Percentiles rank a stretch among this genome's conserved stretches.
Evolutionary conservation across 2,329 filamentous ascomycete genomes (phyloP).

Genomic region (Alternaria sp.): DNA sequence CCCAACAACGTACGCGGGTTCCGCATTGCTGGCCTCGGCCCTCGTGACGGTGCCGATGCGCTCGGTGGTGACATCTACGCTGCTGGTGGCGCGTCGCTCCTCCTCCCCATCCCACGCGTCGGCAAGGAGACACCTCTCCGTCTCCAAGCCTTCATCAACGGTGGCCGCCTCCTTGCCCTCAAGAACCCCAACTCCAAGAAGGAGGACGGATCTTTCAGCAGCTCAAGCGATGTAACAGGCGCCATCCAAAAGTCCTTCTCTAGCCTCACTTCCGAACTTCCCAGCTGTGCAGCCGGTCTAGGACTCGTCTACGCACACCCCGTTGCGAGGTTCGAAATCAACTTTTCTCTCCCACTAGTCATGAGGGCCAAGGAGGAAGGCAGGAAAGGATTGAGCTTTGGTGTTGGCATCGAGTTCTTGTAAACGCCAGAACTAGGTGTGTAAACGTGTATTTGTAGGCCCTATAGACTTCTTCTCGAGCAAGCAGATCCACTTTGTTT

Average conservation of each 20-base stretch:
- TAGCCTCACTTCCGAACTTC: slow-evolving; percentile 77
- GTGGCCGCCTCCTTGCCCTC: slow-evolving; percentile 82
- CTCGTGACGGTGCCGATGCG: slow-evolving; percentile 83
- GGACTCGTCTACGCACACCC: slow-evolving; percentile 96
- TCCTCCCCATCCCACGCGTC: slow-evolving; percentile 83
- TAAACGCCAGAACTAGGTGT: slow-evolving; percentile 56
- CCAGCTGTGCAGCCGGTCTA: slow-evolving; percentile 85
- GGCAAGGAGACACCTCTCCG: slow-evolving; percentile 85
- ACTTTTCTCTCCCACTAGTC: slow-evolving; percentile 89
- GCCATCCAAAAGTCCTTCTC: slow-evolving; percentile 70
- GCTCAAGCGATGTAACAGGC: slow-evolving; percentile 59
- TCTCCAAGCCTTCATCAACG: slow-evolving; percentile 90
- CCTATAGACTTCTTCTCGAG: slow-evolving; percentile 5
- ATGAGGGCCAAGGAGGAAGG: slow-evolving; percentile 83
- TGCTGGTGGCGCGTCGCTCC: slow-evolving; percentile 84
- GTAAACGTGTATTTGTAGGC: slow-evolving; percentile 17
- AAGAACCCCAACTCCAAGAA: slow-evolving; percentile 59
- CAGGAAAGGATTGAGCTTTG: slow-evolving; percentile 90
- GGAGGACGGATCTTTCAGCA: slow-evolving; percentile 54
- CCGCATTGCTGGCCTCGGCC: slow-evolving; percentile 85
- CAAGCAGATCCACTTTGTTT: slow-evolving; percentile 13
- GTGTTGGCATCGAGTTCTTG: slow-evolving; percentile 96
- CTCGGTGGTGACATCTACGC: slow-evolving; percentile 93
- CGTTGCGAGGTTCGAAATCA: slow-evolving; percentile 91
- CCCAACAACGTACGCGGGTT: slow-evolving; percentile 96